Conservation (phyloP, 345 rosid species). For the Eucalyptus virginea region DNA sequence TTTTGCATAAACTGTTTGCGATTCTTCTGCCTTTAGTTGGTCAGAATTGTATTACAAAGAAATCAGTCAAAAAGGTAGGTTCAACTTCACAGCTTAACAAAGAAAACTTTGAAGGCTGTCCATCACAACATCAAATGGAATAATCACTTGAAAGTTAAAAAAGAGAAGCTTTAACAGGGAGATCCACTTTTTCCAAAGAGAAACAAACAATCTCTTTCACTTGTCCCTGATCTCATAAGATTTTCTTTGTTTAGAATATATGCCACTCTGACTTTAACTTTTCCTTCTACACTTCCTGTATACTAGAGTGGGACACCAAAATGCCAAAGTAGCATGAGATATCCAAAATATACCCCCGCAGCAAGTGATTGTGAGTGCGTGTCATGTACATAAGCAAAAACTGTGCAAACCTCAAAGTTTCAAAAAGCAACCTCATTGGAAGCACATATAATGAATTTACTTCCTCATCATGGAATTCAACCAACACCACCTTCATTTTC, state of each 20-base stretch:
- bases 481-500: background rate
- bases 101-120: background rate
- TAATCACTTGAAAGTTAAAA: background rate
- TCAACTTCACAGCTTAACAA: background rate
- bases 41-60: background rate
- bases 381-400: background rate
- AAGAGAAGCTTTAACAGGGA: background rate
- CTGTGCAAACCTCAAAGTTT: background rate
- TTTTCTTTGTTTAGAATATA: background rate
- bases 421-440: background rate
- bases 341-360: background rate
- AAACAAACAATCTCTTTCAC: background rate
- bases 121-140: background rate
- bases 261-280: background rate
- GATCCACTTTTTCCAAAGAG: background rate
- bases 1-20: background rate
- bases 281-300: background rate
- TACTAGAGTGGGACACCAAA: background rate
- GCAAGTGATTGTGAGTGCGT: background rate
- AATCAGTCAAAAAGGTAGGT: background rate
- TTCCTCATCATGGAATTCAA: background rate
- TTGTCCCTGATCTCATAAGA: background rate
- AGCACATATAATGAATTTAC: background rate
- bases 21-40: background rate
- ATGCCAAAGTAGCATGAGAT: background rate